These are phyloP conservation scores for Wolfiporia cocos DNA, from an alignment of 1,284 basidiomycete genomes.

Conservation along the genomic window DNA sequence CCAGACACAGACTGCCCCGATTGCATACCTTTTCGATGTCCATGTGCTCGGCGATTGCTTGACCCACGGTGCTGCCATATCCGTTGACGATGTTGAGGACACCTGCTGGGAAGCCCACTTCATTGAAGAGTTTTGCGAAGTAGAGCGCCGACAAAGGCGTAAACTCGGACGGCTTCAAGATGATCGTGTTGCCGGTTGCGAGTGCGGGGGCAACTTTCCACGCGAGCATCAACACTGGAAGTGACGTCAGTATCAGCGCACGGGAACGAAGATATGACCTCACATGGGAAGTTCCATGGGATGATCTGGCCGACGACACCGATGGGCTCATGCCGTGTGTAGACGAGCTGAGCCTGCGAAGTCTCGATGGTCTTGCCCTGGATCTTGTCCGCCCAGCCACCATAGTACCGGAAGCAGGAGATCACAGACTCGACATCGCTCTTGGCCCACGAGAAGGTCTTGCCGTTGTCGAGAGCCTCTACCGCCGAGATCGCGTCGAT, in stretches of 20 bases:
- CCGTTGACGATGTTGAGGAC: slow-evolving; percentile 68
- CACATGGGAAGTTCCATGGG: slow-evolving; percentile 72
- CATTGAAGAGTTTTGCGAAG: slow-evolving; percentile 39
- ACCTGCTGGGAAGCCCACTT: slow-evolving; percentile 64
- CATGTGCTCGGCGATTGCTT: slow-evolving; percentile 59
- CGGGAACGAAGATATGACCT: slow-evolving; percentile 13
- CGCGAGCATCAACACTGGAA: slow-evolving; percentile 60
- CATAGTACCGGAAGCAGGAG: slow-evolving; percentile 65
- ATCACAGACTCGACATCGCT: slow-evolving; percentile 70
- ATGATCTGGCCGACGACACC: slow-evolving; percentile 89
- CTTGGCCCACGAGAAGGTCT: slow-evolving; percentile 74
- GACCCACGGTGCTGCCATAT: slow-evolving; percentile 63
- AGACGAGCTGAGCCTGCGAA: slow-evolving; percentile 63
- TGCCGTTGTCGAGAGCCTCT: slow-evolving; percentile 70
- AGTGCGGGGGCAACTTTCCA: slow-evolving; percentile 87
- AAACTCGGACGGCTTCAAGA: slow-evolving; percentile 88
- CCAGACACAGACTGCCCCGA: no score
- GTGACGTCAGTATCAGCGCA: neutral
- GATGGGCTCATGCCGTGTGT: slow-evolving; percentile 89
- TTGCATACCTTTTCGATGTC: slow-evolving; percentile 52
- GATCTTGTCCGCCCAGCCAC: slow-evolving; percentile 86
- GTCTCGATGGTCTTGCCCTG: slow-evolving; percentile 80
- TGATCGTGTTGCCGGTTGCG: slow-evolving; percentile 77
- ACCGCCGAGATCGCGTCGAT: slow-evolving; percentile 70
- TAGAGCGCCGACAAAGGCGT: slow-evolving; percentile 80